Evolutionary conservation across 345 rosid genomes (phyloP), one percentile per base, ranked within the genome.

Genomic region (Atalantia buxifolia): DNA sequence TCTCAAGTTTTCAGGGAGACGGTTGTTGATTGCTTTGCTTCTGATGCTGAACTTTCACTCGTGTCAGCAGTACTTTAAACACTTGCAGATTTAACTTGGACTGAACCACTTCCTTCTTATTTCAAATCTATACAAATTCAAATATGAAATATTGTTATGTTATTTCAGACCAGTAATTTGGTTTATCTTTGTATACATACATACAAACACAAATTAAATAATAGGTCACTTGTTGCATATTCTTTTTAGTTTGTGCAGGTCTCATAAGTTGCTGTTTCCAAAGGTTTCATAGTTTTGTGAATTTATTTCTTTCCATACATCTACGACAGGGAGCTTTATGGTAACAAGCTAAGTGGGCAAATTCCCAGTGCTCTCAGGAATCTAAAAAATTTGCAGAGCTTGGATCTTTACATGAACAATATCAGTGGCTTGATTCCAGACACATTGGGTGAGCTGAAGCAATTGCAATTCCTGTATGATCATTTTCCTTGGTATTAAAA

Each of bases 391-490:
- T 74, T 86, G 81, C 81, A 79, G 77, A 86, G 88, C 84, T 83
- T 86, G 86, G 88, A 86, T 74, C 86, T 86, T 62, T 86, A 86
- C 83, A 55, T 81, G 73, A 86, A 86, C 70, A 79, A 61, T 60
- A 81, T 86, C 75, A 76, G 42, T 8, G 85, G 88, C 30, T 83
- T 64, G 68, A 81, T 86, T 78, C 88, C 88, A 42, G 84, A 77
- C 25, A 16, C 84, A 38, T 74, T 86, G 84, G 81, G 86, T 31
- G 79, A 78, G 76, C 76, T 86, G 83, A 78, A 76, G 35, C 79
- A 79, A 61, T 59, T 86, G 63, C 83, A 78, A 48, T 86, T 81
- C 72, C 83, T 86, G 88, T 86, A 81, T 57, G 83, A 65, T 77
- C 79, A 36, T 71, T 25, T 65, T 12, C 70, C 79, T 67, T 72